Conservation (phyloP, 169 alveolate species). For the Babesia sp. region DNA sequence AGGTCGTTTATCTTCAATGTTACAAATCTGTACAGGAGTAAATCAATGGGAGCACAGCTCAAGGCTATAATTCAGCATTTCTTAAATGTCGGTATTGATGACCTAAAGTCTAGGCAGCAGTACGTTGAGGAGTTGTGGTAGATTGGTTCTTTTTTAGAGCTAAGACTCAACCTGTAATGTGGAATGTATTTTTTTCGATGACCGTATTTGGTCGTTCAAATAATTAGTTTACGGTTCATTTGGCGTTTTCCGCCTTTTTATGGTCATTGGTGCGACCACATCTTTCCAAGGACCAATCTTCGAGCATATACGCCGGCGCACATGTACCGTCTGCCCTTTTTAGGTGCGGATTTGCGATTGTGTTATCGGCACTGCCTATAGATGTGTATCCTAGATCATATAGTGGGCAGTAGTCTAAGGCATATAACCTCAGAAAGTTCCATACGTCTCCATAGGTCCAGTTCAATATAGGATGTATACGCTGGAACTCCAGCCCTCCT, state of each 20-base stretch:
- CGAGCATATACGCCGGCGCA: constrained; percentile 73
- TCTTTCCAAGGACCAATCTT: constrained; percentile 59
- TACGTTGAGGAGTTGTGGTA: constrained; percentile 75
- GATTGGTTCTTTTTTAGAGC: not conserved
- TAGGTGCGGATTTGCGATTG: constrained; percentile 65
- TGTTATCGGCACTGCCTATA: constrained; percentile 69
- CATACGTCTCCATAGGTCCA: constrained; percentile 80
- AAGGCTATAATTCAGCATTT: constrained; percentile 46
- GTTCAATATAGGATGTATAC: constrained; percentile 67
- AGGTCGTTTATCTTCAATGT: not conserved
- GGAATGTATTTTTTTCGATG: not conserved
- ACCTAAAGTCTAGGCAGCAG: constrained; percentile 44
- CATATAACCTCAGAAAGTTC: constrained; percentile 70
- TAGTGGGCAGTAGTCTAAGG: constrained; percentile 72
- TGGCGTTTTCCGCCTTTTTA: not conserved
- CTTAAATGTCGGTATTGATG: constrained; percentile 23
- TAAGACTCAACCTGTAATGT: not conserved
- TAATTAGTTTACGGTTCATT: not conserved
- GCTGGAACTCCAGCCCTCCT: constrained; percentile 57
- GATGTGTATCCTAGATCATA: constrained; percentile 78
- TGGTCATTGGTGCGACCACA: constrained; percentile 6
- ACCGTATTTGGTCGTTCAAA: not conserved
- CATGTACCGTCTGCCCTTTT: constrained; percentile 65
- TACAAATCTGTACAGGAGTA: constrained; percentile 26
- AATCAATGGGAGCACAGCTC: constrained; percentile 61